Evolutionary conservation across 2,329 filamentous ascomycete species (phyloP).

Genomic region (Rhinocladiella similis): DNA sequence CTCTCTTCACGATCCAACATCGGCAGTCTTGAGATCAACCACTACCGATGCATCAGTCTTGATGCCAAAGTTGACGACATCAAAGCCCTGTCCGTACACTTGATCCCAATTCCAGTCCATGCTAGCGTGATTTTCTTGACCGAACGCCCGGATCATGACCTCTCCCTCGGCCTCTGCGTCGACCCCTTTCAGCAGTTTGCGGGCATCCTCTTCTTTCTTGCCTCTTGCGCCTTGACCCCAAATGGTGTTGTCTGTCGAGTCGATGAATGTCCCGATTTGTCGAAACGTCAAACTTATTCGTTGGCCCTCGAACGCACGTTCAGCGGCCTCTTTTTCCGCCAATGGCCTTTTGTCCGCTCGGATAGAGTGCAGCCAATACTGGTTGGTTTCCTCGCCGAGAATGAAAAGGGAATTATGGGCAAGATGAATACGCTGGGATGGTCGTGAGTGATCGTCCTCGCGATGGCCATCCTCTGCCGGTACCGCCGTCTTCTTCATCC

Average conservation of each 20-base stretch:
- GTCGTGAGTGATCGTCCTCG: slow-evolving; percentile 41
- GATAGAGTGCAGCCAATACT: slow-evolving; percentile 89
- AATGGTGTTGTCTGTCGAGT: slow-evolving; percentile 64
- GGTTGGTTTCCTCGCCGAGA: slow-evolving; percentile 79
- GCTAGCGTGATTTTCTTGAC: slow-evolving; percentile 74
- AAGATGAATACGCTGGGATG: slow-evolving; percentile 68
- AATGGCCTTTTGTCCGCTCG: slow-evolving; percentile 75
- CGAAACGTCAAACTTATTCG: slow-evolving; percentile 93
- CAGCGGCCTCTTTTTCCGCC: slow-evolving; percentile 66
- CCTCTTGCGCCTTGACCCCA: slow-evolving; percentile 87
- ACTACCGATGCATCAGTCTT: slow-evolving; percentile 1
- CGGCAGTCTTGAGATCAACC: background rate
- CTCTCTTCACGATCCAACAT: background rate
- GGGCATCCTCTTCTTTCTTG: slow-evolving; percentile 64
- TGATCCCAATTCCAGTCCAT: slow-evolving; percentile 76
- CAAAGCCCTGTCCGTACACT: slow-evolving; percentile 77
- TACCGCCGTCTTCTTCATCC: slow-evolving; percentile 68
- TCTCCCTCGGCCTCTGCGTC: slow-evolving; percentile 60
- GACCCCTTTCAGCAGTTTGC: slow-evolving; percentile 68
- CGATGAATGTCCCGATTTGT: slow-evolving; percentile 80
- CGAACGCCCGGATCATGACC: slow-evolving; percentile 74
- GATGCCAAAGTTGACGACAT: slow-evolving; percentile 62
- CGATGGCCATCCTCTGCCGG: slow-evolving; percentile 4
- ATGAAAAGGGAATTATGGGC: slow-evolving; percentile 88
- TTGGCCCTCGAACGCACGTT: slow-evolving; percentile 70